These are phyloP conservation scores for Smallanthus sonchifolius DNA, from an alignment of 129 eudicot species.

Conservation along the genomic window DNA sequence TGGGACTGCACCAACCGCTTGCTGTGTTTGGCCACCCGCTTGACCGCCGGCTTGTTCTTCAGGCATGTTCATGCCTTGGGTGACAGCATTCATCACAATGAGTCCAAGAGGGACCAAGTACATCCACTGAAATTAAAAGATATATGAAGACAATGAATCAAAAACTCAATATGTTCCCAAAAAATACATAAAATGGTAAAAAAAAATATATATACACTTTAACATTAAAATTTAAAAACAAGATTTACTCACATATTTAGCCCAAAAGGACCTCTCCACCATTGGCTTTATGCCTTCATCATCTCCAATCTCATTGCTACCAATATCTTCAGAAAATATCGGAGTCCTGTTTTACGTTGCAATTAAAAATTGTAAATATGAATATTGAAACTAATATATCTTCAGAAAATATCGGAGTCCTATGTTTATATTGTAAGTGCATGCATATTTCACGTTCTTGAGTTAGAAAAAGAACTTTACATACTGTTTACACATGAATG, in stretches of 20 bases:
- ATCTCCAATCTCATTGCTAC: conserved; percentile 41
- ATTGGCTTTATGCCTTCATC: conserved; percentile 73
- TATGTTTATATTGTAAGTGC: too few species aligned
- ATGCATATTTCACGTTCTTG: too few species aligned
- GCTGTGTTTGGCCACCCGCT: conserved; percentile 59
- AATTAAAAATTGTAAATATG: neutral
- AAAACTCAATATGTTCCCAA: neutral
- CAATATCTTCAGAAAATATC: conserved; percentile 71
- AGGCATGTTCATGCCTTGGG: conserved; percentile 93
- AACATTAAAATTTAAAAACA: neutral
- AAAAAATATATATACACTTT: too few species aligned
- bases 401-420: too few species aligned
- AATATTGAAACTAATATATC: neutral
- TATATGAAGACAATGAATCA: neutral
- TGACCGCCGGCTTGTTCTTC: conserved; percentile 81
- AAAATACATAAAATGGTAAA: neutral
- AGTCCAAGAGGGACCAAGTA: conserved; percentile 91
- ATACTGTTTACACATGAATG: neutral
- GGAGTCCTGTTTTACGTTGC: conserved; percentile 65
- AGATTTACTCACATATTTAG: conserved; percentile 79
- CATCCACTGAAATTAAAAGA: conserved; percentile 71
- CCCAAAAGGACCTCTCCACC: conserved; percentile 95
- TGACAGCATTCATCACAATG: conserved; percentile 70
- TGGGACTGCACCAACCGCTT: conserved; percentile 41
- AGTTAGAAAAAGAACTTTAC: neutral